Evolutionary conservation across 345 rosid genomes (phyloP), one percentile per base, ranked within the genome.

Genomic region (Citrus maxima): DNA sequence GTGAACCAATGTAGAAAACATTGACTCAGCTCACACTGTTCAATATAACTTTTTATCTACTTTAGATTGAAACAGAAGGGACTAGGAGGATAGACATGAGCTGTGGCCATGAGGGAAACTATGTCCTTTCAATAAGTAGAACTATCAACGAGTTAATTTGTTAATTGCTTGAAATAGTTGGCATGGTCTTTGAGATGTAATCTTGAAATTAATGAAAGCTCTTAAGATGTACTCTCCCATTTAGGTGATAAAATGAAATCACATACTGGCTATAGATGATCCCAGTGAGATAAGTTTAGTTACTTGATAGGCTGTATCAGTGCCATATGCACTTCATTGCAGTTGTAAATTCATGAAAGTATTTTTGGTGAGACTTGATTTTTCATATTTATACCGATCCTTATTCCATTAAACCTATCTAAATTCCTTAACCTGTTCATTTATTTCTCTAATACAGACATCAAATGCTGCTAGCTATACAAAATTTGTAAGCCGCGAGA

Each of bases 401-500:
- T 30, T 34, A 9, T 67, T 16, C 25, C 37, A 19, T 28, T 66
- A n/a, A 22, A 25, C 55, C 42, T 42, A 35, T 60, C 18, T 62
- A 46, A 66, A 22, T 19, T 61, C 54, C 37, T 42, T 6, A 42
- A 24, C 34, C 25, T 21, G 35, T 77, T 72, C 51, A n/a, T 68
- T 58, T 75, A 21, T 78, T 80, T 82, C 30, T 77, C 10, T 67
- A 78, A 74, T 51, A 62, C 89, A 96, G 99, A 86, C 94, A 38
- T 83, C 99, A 35, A 84, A 87, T 78, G 97, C 98, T 86, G 92
- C 97, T 49, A 92, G 93, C 84, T 96, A 94, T 82, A 88, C 94
- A 9, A 94, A 93, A 90, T 96, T 96, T 80, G 97, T 96, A 60
- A 96, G 95, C 86, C 95, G 98, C 77, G 98, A 94, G 90, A 96